Percentiles rank a stretch among this genome's conserved stretches.
Evolutionary conservation across 1,284 basidiomycete species (phyloP).

Genomic region (Rhodotorula sp.): DNA sequence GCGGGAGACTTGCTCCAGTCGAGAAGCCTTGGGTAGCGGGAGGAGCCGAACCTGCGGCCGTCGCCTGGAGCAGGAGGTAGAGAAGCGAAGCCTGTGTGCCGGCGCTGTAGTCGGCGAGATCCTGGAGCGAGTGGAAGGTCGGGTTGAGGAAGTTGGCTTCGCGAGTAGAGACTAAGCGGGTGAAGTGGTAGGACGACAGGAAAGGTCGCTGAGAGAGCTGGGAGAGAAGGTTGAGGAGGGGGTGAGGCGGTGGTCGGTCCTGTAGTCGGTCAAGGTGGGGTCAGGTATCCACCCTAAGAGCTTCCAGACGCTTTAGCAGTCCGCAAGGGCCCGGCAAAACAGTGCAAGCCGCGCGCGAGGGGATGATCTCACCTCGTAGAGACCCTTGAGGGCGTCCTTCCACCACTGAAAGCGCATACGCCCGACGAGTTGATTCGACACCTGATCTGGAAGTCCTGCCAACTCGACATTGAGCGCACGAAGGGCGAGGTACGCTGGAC

Average conservation of each 20-base stretch:
- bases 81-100: conserved; percentile 39
- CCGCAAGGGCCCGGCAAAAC: not conserved
- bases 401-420: conserved; percentile 90
- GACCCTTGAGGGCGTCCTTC: conserved; percentile 75
- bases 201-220: conserved; percentile 26
- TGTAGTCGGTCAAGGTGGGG: not conserved
- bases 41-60: not conserved
- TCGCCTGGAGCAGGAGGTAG: conserved; percentile 39
- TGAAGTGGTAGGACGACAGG: conserved; percentile 43
- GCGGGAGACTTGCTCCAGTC: conserved; percentile 3
- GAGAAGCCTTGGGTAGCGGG: not conserved
- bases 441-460: conserved; percentile 73
- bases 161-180: conserved; percentile 36
- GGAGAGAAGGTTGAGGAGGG: conserved; percentile 33
- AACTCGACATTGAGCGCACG: conserved; percentile 89
- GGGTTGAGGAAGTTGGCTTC: conserved; percentile 41
- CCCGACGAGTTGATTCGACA: conserved; percentile 75
- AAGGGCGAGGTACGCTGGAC: conserved; percentile 73
- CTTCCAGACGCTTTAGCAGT: too few relatives aligned
- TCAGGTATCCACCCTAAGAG: not conserved
- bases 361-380: conserved; percentile 61
- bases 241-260: conserved; percentile 38
- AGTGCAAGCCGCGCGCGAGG: not conserved
- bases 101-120: conserved; percentile 41
- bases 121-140: conserved; percentile 36